Percentiles rank a stretch among this genome's conserved stretches.
Evolutionary conservation across 768 basidiomycete genomes (phyloP).

Genomic region (Neoboletus subvelutipes): DNA sequence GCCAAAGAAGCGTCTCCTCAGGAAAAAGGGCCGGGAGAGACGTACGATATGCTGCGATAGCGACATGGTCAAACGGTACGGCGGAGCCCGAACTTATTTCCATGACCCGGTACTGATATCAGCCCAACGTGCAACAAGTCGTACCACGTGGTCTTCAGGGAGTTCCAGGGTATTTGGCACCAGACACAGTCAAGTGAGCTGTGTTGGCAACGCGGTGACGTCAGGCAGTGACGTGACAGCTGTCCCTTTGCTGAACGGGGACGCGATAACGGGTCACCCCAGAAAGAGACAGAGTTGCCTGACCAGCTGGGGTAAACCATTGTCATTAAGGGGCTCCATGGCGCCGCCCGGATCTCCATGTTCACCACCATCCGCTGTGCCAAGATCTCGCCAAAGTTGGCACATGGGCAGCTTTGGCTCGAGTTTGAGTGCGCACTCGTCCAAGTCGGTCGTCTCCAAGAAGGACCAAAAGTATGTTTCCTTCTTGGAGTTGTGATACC

Average conservation of each 20-base stretch:
- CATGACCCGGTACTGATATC: background rate
- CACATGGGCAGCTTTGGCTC: background rate
- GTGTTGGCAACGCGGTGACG: background rate
- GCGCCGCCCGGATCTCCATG: background rate
- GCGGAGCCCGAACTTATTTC: no score
- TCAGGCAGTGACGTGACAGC: conserved; percentile 4
- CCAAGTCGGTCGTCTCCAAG: conserved; percentile 2
- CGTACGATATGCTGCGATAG: background rate
- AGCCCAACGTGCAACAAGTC: conserved; percentile 4
- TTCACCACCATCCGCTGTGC: background rate
- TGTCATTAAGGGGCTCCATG: background rate
- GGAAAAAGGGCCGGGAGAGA: conserved; percentile 13
- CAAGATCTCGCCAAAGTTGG: background rate
- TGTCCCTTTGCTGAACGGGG: background rate
- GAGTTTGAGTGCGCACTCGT: background rate
- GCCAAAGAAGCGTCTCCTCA: conserved; percentile 9
- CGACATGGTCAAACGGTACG: conserved; percentile 8
- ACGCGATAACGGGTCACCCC: background rate
- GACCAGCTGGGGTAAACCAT: background rate
- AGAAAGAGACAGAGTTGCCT: conserved; percentile 3
- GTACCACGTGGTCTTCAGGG: conserved; percentile 13
- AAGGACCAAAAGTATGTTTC: conserved; percentile 22
- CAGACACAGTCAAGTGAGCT: background rate
- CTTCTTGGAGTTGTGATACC: conserved; percentile 24
- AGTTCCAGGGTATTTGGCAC: background rate